These are phyloP conservation scores for Chlamydomonas sphaeroides DNA, from an alignment of 139 green algal species.

Conservation along the genomic window DNA sequence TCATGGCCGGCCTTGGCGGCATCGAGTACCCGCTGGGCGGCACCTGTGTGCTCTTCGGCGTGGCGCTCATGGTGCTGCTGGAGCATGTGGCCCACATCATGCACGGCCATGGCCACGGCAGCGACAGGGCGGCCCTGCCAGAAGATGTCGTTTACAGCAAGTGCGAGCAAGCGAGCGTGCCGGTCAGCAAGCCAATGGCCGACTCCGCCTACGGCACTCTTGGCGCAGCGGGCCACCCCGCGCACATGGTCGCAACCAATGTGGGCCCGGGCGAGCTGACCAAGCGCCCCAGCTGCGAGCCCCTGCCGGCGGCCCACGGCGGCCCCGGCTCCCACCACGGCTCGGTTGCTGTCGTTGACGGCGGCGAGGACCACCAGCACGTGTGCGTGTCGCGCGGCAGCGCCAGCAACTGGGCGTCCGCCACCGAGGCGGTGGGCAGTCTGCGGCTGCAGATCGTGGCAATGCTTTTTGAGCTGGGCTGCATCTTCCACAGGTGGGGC, in stretches of 20 bases:
- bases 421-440: background rate
- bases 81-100: conserved; percentile 24
- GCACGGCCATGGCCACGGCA: background rate
- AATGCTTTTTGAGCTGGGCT: background rate
- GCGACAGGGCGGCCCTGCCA: background rate
- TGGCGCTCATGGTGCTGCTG: conserved; percentile 13
- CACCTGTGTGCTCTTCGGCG: conserved; percentile 2
- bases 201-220: too few relatives aligned
- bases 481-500: background rate
- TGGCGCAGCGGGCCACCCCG: too few relatives aligned
- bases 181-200: too few relatives aligned
- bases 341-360: too few relatives aligned
- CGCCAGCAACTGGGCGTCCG: background rate
- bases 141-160: too few relatives aligned
- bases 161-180: too few relatives aligned
- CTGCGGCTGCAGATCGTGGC: background rate
- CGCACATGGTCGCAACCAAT: too few relatives aligned
- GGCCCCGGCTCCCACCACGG: too few relatives aligned
- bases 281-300: too few relatives aligned
- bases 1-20: background rate
- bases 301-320: too few relatives aligned
- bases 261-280: too few relatives aligned
- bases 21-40: conserved; percentile 9
- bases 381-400: background rate
- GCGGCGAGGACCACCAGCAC: background rate